Evolutionary conservation across 208 protist genomes (phyloP), one percentile per base, ranked within the genome.

Genomic region (Sergeia podlipaevii): DNA sequence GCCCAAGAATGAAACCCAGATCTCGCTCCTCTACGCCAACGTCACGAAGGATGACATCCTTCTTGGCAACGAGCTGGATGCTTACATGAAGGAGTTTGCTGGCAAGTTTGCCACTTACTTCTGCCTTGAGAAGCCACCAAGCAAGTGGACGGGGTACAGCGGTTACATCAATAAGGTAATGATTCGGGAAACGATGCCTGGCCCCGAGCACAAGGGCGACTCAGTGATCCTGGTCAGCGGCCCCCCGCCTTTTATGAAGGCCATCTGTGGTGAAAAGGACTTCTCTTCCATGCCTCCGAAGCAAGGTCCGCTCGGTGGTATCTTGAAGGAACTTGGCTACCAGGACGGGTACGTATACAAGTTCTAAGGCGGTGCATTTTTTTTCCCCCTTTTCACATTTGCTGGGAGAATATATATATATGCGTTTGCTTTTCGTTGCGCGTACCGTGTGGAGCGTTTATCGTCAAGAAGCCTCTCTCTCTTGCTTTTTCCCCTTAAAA

Each of bases 11-110:
- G 67, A 52, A 50, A 85, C 81, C 4, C 64, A 68, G 47, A 56
- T 96, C 32, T 76, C 56, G 17, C 71, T 97, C 8, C 49, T 96
- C 18, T 96, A 70, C 58, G 54, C 63, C 33, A 95, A 92, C 80
- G 59, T 80, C 53, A 82, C 77, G 6, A 71, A 78, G 36, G 34
- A 77, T 4, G 91, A 97, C 54, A 89, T 97, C 23, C 65, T 97
- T 27, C 52, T 97, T 17, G 21, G 53, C 4, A 65, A 76, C 27
- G 65, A 85, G 49, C 73, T 97, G 10, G 85, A 87, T 23, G 62
- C 30, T 20, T 29, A 94, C 23, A 63, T 51, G 13, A 60, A 72
- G 41, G 23, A 84, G 18, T 52, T 86, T 60, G 54, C 83, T 18
- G 64, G 64, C 32, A 60, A 56, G 18, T 94, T 97, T 52, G 46